phyloP scores from a whole-genome alignment of 257 asterid genomes.

The Fraxinus cuspidata region DNA sequence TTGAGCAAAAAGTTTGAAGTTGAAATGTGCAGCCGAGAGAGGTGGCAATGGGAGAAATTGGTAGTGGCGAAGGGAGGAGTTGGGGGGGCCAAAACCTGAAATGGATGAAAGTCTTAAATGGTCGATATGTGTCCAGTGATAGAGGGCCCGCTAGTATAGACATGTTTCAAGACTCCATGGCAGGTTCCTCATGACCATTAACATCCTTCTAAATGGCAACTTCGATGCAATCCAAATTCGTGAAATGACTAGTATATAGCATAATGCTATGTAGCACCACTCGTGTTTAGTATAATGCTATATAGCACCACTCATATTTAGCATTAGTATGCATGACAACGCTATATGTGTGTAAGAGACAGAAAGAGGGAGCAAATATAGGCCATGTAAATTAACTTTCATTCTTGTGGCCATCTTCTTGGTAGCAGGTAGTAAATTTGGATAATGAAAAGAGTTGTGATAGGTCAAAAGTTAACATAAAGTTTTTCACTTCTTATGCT shows the following conservation, averaged over 20 bases:
- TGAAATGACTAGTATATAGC: slow-evolving; percentile 6
- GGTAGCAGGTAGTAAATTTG: background rate
- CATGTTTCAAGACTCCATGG: slow-evolving; percentile 23
- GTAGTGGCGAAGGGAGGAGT: slow-evolving; percentile 2
- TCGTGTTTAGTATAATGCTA: background rate
- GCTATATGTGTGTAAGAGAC: background rate
- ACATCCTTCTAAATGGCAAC: slow-evolving; percentile 29
- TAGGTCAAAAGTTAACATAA: background rate
- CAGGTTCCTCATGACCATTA: slow-evolving; percentile 15
- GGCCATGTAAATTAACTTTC: background rate
- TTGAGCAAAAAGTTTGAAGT: slow-evolving; percentile 28
- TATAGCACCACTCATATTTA: background rate
- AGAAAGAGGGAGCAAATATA: background rate
- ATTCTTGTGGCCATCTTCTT: background rate
- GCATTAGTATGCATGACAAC: background rate
- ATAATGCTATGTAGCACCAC: background rate
- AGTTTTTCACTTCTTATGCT: background rate
- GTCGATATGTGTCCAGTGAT: slow-evolving; percentile 28
- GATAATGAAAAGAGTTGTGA: background rate
- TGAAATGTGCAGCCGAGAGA: slow-evolving; percentile 25
- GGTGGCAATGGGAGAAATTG: slow-evolving; percentile 2
- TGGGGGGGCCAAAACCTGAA: slow-evolving; percentile 6
- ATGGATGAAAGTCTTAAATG: slow-evolving; percentile 3
- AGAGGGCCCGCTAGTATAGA: slow-evolving; percentile 25
- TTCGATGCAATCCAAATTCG: slow-evolving; percentile 28